These are phyloP conservation scores for Ilex aquifolium DNA, from an alignment of 257 asterid species.

Conservation along the genomic window DNA sequence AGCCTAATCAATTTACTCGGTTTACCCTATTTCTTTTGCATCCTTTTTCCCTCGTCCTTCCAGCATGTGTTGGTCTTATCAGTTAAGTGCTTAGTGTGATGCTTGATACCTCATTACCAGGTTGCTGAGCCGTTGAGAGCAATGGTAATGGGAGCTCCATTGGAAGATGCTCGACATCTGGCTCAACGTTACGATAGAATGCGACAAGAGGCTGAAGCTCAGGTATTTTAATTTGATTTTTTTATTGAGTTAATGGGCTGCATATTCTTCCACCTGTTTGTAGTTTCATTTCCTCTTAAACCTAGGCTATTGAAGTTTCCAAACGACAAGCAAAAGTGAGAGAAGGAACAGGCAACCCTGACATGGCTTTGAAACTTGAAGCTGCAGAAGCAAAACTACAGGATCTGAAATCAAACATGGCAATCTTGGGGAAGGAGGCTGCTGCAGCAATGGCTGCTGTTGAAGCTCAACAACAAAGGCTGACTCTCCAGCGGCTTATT, in stretches of 20 bases:
- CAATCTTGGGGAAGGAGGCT: conserved; percentile 90
- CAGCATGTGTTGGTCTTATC: too few relatives aligned
- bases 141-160: conserved; percentile 99
- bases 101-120: conserved; percentile 29
- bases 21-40: too few relatives aligned
- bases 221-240: conserved; percentile 49
- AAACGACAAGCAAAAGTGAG: conserved; percentile 80
- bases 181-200: conserved; percentile 96
- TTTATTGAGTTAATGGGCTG: background rate
- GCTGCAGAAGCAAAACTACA: conserved; percentile 82
- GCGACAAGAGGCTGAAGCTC: conserved; percentile 99
- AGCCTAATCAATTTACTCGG: too few relatives aligned
- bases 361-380: conserved; percentile 80
- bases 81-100: background rate
- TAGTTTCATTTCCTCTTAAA: conserved; percentile 24
- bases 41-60: too few relatives aligned
- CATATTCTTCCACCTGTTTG: background rate
- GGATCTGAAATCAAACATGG: conserved; percentile 74
- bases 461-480: conserved; percentile 93
- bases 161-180: conserved; percentile 99
- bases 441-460: conserved; percentile 99
- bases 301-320: conserved; percentile 96
- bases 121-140: conserved; percentile 98
- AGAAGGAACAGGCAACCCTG: conserved; percentile 88
- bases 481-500: conserved; percentile 83